A percentile compares a stretch with the other conserved stretches of the same genome.
Conservation (phyloP, 202 grass and related monocot species). For the Schoenoplectus triqueter region DNA sequence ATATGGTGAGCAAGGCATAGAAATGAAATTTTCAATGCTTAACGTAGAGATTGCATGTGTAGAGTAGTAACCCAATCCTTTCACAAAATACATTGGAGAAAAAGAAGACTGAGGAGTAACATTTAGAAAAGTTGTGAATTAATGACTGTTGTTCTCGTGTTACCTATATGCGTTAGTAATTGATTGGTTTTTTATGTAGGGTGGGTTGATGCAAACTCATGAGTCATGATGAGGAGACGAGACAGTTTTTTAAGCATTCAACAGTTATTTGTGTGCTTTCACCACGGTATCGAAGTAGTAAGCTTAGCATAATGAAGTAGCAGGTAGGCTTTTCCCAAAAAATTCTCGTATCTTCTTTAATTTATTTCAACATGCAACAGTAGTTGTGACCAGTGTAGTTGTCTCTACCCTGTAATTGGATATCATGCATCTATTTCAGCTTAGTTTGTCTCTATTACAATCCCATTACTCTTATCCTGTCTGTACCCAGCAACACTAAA, state of each 20-base stretch:
- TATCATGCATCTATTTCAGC: conserved; percentile 16
- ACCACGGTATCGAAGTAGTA: conserved; percentile 69
- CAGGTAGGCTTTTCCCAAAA: conserved; percentile 52
- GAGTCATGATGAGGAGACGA: conserved; percentile 70
- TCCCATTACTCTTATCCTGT: conserved; percentile 8
- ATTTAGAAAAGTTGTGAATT: background rate
- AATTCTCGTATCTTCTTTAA: conserved; percentile 14
- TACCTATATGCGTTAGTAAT: background rate
- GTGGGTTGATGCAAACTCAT: conserved; percentile 61
- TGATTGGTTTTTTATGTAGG: conserved; percentile 44
- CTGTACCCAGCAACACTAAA: background rate
- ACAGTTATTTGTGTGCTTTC: conserved; percentile 81
- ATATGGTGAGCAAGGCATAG: conserved; percentile 36
- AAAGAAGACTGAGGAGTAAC: background rate
- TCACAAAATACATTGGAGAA: background rate
- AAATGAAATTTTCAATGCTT: background rate
- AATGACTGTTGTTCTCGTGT: background rate
- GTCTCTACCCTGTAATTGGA: conserved; percentile 1
- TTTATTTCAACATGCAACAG: background rate
- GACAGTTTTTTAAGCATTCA: conserved; percentile 71
- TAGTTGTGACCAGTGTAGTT: background rate
- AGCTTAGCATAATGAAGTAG: conserved; percentile 68
- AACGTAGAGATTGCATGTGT: background rate
- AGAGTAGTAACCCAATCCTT: background rate
- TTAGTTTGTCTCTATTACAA: background rate